A percentile compares a stretch with the other conserved stretches of the same genome.
phyloP scores from a whole-genome alignment of 306 rosid species.

The Fragaria ananassa region DNA sequence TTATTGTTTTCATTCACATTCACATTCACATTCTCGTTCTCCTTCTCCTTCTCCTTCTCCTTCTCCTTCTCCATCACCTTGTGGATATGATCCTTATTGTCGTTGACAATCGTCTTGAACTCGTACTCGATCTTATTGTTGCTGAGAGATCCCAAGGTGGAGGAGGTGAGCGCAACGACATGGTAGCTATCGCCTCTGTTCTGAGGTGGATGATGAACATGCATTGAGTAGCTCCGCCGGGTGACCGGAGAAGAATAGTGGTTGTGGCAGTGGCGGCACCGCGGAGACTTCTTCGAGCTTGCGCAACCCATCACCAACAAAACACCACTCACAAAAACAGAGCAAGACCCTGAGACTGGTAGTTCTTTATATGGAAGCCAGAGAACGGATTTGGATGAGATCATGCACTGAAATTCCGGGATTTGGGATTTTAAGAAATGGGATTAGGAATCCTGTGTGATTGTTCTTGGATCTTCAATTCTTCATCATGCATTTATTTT shows the following conservation, averaged over 20 bases:
- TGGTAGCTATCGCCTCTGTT: slow-evolving; percentile 56
- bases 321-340: background rate
- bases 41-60: background rate
- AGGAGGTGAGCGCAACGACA: slow-evolving; percentile 75
- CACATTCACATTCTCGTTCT: too few species aligned
- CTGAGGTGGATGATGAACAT: slow-evolving; percentile 73
- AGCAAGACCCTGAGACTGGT: background rate
- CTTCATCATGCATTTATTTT: background rate
- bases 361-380: background rate
- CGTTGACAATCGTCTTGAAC: background rate
- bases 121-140: slow-evolving; percentile 9
- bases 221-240: slow-evolving; percentile 82
- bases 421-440: background rate
- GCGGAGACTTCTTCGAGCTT: slow-evolving; percentile 56
- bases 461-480: background rate
- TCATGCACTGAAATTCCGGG: background rate
- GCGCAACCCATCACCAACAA: slow-evolving; percentile 75
- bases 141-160: slow-evolving; percentile 71
- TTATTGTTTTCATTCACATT: background rate
- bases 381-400: slow-evolving; percentile 1
- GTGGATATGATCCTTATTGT: background rate
- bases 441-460: background rate
- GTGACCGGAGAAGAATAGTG: slow-evolving; percentile 65
- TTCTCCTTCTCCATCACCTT: background rate
- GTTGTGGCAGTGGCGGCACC: slow-evolving; percentile 69